Evolutionary conservation across 2,329 filamentous ascomycete genomes (phyloP).

Genomic region (Penicillium sp.): DNA sequence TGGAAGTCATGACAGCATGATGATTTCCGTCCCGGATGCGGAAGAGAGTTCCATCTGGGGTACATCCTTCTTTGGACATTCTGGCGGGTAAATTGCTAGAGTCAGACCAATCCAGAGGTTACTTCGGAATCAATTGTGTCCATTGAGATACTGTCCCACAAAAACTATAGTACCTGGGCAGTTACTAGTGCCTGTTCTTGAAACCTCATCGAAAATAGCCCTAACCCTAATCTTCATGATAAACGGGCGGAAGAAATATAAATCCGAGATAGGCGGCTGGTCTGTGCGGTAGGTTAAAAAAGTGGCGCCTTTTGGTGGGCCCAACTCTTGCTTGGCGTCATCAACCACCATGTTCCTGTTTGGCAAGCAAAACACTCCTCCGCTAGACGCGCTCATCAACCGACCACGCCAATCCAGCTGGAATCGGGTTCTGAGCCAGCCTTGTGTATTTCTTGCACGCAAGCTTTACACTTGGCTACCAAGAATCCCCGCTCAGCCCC

Average conservation of each 20-base stretch:
- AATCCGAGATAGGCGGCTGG: neutral
- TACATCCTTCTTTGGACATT: neutral
- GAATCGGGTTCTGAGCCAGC: neutral
- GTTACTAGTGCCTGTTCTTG: too few species aligned
- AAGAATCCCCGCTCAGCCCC: neutral
- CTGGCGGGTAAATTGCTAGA: neutral
- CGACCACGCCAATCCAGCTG: neutral
- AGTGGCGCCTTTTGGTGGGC: too few species aligned
- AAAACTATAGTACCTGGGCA: neutral
- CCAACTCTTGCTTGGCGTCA: too few species aligned
- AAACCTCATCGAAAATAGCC: neutral
- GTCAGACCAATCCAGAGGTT: neutral
- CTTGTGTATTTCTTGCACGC: neutral
- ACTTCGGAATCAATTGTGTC: neutral
- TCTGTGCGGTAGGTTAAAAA: neutral
- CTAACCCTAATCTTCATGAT: neutral
- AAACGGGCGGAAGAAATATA: neutral
- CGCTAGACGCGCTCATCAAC: neutral
- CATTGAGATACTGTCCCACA: neutral
- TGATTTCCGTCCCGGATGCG: conserved; percentile 7
- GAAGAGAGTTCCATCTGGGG: neutral
- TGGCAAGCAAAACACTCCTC: neutral
- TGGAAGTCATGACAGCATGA: conserved; percentile 6
- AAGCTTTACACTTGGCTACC: neutral
- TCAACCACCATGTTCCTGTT: too few species aligned